phyloP scores from a whole-genome alignment of 2,329 filamentous ascomycete genomes.

The Lecanosticta acicola region DNA sequence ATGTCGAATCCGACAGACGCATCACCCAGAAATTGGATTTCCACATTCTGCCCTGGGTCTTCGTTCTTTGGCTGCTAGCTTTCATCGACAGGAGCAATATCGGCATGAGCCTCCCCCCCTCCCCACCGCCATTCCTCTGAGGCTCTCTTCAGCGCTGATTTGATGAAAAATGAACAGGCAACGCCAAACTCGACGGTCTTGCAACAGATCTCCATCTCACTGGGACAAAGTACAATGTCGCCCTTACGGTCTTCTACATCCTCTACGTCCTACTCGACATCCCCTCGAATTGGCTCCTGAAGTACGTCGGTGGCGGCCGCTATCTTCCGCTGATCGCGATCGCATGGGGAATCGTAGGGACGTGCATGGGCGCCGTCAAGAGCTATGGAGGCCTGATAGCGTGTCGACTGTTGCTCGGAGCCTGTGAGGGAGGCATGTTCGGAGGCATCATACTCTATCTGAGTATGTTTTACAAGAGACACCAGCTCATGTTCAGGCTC shows the following conservation, averaged over 20 bases:
- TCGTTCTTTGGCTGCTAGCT: slow-evolving; percentile 43
- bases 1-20: slow-evolving; percentile 10
- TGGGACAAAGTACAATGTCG: slow-evolving; percentile 40
- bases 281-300: slow-evolving; percentile 39
- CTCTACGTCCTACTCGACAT: slow-evolving; percentile 40
- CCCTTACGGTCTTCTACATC: slow-evolving; percentile 43
- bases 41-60: slow-evolving; percentile 43
- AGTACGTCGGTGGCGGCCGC: slow-evolving; percentile 37
- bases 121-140: not conserved
- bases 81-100: slow-evolving; percentile 42
- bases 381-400: slow-evolving; percentile 38
- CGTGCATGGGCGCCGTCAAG: slow-evolving; percentile 40
- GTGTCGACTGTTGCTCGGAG: slow-evolving; percentile 38
- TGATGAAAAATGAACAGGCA: too few relatives aligned
- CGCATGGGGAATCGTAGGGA: slow-evolving; percentile 38
- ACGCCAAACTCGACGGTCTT: slow-evolving; percentile 41
- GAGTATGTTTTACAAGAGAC: slow-evolving; percentile 39
- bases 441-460: slow-evolving; percentile 40
- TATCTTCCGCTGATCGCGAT: slow-evolving; percentile 38
- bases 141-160: too few relatives aligned
- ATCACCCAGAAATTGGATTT: slow-evolving; percentile 41
- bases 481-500: slow-evolving; percentile 38
- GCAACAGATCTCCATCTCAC: slow-evolving; percentile 36
- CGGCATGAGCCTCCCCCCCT: slow-evolving; percentile 12
- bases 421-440: slow-evolving; percentile 39